Percentiles rank a stretch among this genome's conserved stretches.
Evolutionary conservation across 1,284 basidiomycete genomes (phyloP).

Genomic region (Sanghuangporus baumii): DNA sequence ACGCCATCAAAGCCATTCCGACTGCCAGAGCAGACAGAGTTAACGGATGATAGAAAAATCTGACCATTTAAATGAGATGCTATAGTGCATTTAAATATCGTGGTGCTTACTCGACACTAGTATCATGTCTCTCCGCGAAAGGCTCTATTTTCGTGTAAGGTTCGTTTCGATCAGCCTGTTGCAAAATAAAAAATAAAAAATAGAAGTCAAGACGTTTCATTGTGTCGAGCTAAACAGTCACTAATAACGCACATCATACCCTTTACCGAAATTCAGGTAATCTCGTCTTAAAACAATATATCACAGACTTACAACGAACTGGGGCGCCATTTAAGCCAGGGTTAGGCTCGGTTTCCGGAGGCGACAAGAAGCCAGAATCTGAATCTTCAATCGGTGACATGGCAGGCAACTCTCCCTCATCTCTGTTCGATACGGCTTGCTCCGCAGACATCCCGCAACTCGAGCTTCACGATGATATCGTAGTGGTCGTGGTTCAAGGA

Average conservation of each 20-base stretch:
- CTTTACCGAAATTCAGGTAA: conserved; percentile 22
- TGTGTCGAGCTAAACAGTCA: background rate
- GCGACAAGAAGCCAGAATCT: conserved; percentile 24
- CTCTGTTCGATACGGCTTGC: conserved; percentile 6
- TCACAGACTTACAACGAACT: conserved; percentile 24
- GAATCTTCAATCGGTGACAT: conserved; percentile 31
- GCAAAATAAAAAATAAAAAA: background rate
- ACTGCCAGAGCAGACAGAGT: conserved; percentile 65
- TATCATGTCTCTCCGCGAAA: conserved; percentile 76
- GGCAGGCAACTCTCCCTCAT: conserved; percentile 35
- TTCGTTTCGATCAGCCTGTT: conserved; percentile 73
- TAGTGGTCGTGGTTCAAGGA: background rate
- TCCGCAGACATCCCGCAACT: background rate
- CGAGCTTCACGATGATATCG: background rate
- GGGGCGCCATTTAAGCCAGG: conserved; percentile 27
- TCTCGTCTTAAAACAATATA: background rate
- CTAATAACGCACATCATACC: conserved; percentile 42
- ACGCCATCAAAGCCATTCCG: conserved; percentile 62
- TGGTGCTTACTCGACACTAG: conserved; percentile 65
- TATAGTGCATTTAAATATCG: background rate
- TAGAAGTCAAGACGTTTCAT: conserved; percentile 2
- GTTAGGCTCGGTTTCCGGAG: conserved; percentile 22
- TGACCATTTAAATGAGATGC: conserved; percentile 26
- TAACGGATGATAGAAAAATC: conserved; percentile 79
- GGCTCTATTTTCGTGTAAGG: conserved; percentile 74